phyloP scores from a whole-genome alignment of 352 stramenopile genomes.

The Pythium pyrilobum region DNA sequence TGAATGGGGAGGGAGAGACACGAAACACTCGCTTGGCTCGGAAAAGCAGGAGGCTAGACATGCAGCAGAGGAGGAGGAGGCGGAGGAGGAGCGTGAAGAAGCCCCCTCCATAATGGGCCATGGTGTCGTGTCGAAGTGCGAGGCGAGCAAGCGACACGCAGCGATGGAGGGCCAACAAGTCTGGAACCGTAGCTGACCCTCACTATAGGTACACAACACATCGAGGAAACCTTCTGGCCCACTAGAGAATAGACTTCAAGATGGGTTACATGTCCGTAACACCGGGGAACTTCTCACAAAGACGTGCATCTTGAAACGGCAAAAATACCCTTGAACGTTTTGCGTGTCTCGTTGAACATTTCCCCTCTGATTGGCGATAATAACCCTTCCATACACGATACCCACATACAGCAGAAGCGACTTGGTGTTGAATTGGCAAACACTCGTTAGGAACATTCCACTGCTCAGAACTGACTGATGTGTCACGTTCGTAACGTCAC shows the following conservation, averaged over 20 bases:
- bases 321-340: constrained; percentile 4
- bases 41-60: constrained; percentile 3
- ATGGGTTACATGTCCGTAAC: no score
- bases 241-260: no score
- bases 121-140: not conserved
- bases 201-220: no score
- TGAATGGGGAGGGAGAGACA: constrained; percentile 22
- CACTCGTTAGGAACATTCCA: no score
- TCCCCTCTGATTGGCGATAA: no score
- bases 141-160: constrained; percentile 15
- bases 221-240: not conserved
- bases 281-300: constrained; percentile 15
- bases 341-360: constrained; percentile 14
- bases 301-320: constrained; percentile 18
- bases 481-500: no score
- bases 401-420: no score
- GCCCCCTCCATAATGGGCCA: not conserved
- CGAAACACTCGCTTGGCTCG: not conserved
- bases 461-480: no score
- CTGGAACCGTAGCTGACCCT: no score
- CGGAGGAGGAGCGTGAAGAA: not conserved
- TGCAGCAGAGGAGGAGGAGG: not conserved
- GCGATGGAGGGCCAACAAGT: not conserved
- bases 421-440: no score
- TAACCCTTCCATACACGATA: not conserved